phyloP scores from a whole-genome alignment of 805 yeast species.

The Kuraishia floccosa region DNA sequence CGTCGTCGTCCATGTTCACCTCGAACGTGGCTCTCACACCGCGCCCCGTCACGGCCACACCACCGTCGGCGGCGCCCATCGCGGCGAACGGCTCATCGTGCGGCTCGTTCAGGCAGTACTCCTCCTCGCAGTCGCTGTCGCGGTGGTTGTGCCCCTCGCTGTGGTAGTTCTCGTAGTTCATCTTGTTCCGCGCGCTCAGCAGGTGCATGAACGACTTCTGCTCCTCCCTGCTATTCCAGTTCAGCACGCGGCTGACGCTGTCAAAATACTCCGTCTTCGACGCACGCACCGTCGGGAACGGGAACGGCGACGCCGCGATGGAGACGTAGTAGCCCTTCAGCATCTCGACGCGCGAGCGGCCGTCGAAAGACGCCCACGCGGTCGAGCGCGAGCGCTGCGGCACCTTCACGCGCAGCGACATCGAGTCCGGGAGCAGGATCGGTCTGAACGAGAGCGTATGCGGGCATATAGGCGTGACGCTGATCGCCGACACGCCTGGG shows the following conservation, averaged over 20 bases:
- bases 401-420: constrained; percentile 72
- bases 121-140: constrained; percentile 11
- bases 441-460: constrained; percentile 92
- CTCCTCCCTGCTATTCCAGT: constrained; percentile 88
- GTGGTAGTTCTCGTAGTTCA: constrained; percentile 21
- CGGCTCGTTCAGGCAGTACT: constrained; percentile 5
- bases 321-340: constrained; percentile 77
- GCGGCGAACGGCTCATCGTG: background rate
- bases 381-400: constrained; percentile 73
- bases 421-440: constrained; percentile 85
- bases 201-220: constrained; percentile 71
- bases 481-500: constrained; percentile 86
- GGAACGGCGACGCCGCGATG: constrained; percentile 76
- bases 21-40: too few relatives aligned
- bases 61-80: constrained; percentile 1
- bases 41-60: constrained; percentile 4
- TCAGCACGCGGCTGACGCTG: constrained; percentile 72
- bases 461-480: constrained; percentile 94
- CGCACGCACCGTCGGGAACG: constrained; percentile 85
- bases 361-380: constrained; percentile 97
- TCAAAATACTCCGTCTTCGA: constrained; percentile 72
- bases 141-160: constrained; percentile 7
- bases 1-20: background rate
- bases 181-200: constrained; percentile 44
- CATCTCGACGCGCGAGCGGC: constrained; percentile 76